Percentiles rank a stretch among this genome's conserved stretches.
Conservation (phyloP, 257 asterid species). For the Solanum corneliomulleri region DNA sequence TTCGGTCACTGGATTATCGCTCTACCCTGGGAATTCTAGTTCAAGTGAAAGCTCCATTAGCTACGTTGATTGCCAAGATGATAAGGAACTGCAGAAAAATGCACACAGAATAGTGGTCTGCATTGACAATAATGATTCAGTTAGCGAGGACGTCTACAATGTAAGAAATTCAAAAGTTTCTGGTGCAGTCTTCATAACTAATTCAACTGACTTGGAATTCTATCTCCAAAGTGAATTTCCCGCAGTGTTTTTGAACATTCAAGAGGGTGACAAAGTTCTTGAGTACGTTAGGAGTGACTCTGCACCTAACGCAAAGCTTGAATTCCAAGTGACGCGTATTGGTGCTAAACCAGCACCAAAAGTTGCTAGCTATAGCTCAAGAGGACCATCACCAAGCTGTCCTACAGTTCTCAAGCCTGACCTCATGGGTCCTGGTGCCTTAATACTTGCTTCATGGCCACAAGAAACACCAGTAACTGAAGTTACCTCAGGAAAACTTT, state of each 20-base stretch:
- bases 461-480: slow-evolving; percentile 4
- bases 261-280: slow-evolving; percentile 29
- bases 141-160: slow-evolving; percentile 25
- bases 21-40: slow-evolving; percentile 41
- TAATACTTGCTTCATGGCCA: slow-evolving; percentile 62
- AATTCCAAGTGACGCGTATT: slow-evolving; percentile 26
- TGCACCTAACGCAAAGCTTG: slow-evolving; percentile 29
- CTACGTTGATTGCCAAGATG: slow-evolving; percentile 13
- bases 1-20: slow-evolving; percentile 29
- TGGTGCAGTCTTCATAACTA: slow-evolving; percentile 50
- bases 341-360: slow-evolving; percentile 50
- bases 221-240: slow-evolving; percentile 29
- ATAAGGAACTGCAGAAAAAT: slow-evolving; percentile 6
- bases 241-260: slow-evolving; percentile 24
- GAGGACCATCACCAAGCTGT: slow-evolving; percentile 72
- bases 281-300: slow-evolving; percentile 23
- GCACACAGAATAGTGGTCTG: slow-evolving; percentile 34
- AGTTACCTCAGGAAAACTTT: slow-evolving; percentile 20
- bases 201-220: slow-evolving; percentile 21
- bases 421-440: slow-evolving; percentile 54
- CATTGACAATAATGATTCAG: slow-evolving; percentile 21
- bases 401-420: slow-evolving; percentile 62
- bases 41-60: slow-evolving; percentile 15
- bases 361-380: slow-evolving; percentile 57
- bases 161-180: slow-evolving; percentile 12